Base-by-base conservation (phyloP, 768 basidiomycete species). In the Dentipellis fragilis region DNA sequence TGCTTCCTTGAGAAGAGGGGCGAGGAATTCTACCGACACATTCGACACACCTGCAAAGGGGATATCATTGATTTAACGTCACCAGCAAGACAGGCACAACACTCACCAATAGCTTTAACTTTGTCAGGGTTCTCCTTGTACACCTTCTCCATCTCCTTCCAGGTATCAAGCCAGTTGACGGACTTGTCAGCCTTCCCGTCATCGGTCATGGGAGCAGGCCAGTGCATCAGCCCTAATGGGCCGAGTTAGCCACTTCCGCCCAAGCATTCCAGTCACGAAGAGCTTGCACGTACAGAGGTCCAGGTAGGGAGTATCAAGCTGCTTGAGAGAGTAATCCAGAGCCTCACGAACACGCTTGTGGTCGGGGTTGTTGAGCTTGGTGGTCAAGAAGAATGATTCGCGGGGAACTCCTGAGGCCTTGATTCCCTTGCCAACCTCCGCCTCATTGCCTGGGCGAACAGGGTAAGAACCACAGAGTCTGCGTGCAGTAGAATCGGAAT, bases 391-490 rank as follows among this genome's bases (percentile, higher is more conserved):
- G 69, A 94, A 78, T 55, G 83, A 73, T 37, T 73, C 72, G 56
- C 93, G 80, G 5, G 81, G 75, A 14, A 93, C 80, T 10, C 88
- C 90, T 21, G 84, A 86, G 11, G 75, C 74, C 62, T 79, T 83
- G 71, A 93, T 84, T 34, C 91, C 92, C 54, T 81, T 64, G 12
- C 91, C 92, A 46, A 94, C 92, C 68, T 89, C 88, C 37, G 74
- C 72, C 69, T 93, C 88, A 65, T 92, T 93, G 52, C 70, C 69
- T 68, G 59, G 14, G 9, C 3, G 29, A 3, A 29, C 6, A 29
- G 29, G 29, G 6, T 29, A 29, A 29, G 29, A 29, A 29, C 6
- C 6, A 6, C 6, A 29, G 3, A 29, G 29, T 29, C 29, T 1
- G 2, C 1, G 10, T 45, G 22, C n/a, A 21, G 34, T n/a, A 50